Conservation (phyloP, 2,329 filamentous ascomycete species). For the Juglanconis oblonga region DNA sequence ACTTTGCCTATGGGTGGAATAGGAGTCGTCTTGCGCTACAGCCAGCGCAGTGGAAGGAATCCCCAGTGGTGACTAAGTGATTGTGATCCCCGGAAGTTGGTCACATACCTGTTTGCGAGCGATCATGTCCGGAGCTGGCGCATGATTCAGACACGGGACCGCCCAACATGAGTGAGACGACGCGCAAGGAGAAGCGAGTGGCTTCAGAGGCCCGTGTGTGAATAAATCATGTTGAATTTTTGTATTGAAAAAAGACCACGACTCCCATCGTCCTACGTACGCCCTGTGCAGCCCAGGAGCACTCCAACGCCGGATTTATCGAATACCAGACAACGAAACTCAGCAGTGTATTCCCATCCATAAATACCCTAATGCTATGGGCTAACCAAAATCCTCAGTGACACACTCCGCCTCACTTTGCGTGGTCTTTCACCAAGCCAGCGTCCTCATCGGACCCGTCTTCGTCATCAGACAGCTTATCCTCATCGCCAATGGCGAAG, state of each 20-base stretch:
- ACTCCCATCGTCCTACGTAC: background rate
- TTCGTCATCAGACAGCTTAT: constrained; percentile 79
- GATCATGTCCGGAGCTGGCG: no score
- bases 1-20: background rate
- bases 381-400: background rate
- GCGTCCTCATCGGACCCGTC: constrained; percentile 51
- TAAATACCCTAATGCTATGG: background rate
- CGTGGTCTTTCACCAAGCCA: constrained; percentile 49
- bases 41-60: no score
- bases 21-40: background rate
- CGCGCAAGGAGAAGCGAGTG: no score
- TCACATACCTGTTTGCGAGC: no score
- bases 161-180: no score
- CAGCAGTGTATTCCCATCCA: background rate
- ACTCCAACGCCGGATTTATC: background rate
- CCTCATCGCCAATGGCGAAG: constrained; percentile 88
- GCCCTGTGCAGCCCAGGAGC: background rate
- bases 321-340: background rate
- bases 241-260: background rate
- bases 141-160: no score
- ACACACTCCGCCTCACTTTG: constrained; percentile 26
- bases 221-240: background rate
- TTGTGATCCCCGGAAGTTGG: no score
- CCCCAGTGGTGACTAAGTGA: no score
- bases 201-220: no score